Percentiles rank a stretch among this genome's conserved stretches.
phyloP scores from a whole-genome alignment of 2,329 filamentous ascomycete species.

The Polychaeton citri region DNA sequence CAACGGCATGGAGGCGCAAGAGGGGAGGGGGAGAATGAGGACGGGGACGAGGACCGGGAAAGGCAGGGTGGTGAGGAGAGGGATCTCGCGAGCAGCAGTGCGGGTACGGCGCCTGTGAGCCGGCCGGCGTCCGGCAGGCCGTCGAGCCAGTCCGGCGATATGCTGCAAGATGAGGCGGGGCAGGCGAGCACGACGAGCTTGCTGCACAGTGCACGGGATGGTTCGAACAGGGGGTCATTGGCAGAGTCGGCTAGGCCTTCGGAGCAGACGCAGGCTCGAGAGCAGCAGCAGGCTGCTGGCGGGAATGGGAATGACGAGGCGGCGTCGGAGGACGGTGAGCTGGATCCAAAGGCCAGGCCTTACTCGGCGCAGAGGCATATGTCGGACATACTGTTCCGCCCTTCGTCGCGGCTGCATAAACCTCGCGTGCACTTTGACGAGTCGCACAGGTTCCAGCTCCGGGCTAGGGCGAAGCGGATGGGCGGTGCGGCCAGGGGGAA shows the following conservation, averaged over 20 bases:
- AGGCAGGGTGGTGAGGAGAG: too few relatives aligned
- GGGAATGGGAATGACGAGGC: too few relatives aligned
- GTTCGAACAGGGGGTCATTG: too few relatives aligned
- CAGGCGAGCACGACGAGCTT: neutral
- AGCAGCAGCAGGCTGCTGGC: neutral
- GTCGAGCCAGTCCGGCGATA: neutral
- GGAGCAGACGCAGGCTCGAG: neutral
- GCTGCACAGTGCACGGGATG: neutral
- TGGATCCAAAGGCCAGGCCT: neutral
- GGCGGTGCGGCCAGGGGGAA: conserved; percentile 11
- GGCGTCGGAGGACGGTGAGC: neutral
- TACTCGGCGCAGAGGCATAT: neutral
- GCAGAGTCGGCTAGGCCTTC: neutral
- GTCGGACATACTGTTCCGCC: neutral
- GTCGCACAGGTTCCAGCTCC: conserved; percentile 9
- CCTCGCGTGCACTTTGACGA: neutral
- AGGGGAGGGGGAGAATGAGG: too few relatives aligned
- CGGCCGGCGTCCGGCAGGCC: neutral
- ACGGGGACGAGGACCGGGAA: too few relatives aligned
- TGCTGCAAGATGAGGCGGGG: neutral
- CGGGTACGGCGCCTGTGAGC: neutral
- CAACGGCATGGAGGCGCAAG: too few relatives aligned
- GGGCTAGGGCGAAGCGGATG: conserved; percentile 16
- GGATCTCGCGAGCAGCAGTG: too few relatives aligned
- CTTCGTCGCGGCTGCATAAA: neutral